Evolutionary conservation across 2,329 filamentous ascomycete species (phyloP), one percentile per base, ranked within the genome.

Genomic region (Sphaerulina vaccinii): DNA sequence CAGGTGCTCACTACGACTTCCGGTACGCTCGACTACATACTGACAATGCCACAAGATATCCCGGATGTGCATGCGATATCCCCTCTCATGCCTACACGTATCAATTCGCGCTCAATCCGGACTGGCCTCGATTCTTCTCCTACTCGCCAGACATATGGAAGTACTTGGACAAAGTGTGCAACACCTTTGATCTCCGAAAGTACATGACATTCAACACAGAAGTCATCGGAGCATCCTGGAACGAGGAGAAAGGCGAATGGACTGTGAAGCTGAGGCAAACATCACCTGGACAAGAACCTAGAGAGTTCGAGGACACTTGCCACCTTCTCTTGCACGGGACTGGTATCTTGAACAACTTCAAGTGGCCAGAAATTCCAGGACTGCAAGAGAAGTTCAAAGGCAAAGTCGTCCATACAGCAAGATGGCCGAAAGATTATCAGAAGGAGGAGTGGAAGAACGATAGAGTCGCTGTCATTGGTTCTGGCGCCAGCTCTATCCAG

Each of bases 151-250:
- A 78, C 45, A 77, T 78, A 49, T 73, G 72, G 63, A 68, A 71
- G 38, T 79, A 79, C 53, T 68, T 79, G 0, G 62, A 73, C 49
- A 75, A 75, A 55, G 73, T 80, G 13, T 75, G 73, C 57, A 67
- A 77, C 3, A 71, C 69, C 0, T 79, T 77, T 51, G 74, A 71
- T 37, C 66, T 80, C 3, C 69, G 73, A 37, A 78, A 79, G 54
- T 78, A 77, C 62, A 79, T 80, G 75, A 74, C 64, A 2, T 79
- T 80, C 66, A 73, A 75, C 49, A 75, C 73, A 7, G 69, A 77
- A 56, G 71, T 79, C 10, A 63, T 71, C 1, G 72, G 73, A 3
- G 71, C 73, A 16, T 72, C 73, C 43, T 80, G 77, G 78, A 66
- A 77, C 43, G 75, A 79, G 16, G 68, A 74, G 1, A 63, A 61